Conservation (phyloP, 768 basidiomycete genomes). For the Serpula lacrymans region DNA sequence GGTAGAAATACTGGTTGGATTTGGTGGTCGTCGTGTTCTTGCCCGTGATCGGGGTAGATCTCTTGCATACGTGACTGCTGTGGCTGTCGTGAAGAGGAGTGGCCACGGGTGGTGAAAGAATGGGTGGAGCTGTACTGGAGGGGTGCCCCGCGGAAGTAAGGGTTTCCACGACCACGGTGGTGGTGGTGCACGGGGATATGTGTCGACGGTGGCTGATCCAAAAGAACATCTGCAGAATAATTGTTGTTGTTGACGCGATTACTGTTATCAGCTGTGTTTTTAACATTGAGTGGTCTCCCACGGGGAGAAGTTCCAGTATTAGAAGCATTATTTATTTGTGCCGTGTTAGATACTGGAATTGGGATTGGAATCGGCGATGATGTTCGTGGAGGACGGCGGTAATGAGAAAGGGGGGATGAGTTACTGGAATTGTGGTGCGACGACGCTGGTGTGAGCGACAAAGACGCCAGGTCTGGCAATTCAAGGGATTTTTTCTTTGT, state of each 20-base stretch:
- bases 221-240: conserved; percentile 35
- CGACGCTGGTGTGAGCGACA: conserved; percentile 42
- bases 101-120: conserved; percentile 35
- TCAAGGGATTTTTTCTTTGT: conserved; percentile 73
- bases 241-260: conserved; percentile 25
- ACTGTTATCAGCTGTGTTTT: conserved; percentile 22
- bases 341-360: conserved; percentile 35
- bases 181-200: conserved; percentile 34
- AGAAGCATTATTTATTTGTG: conserved; percentile 31
- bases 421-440: conserved; percentile 34
- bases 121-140: conserved; percentile 42
- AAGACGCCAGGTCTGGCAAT: conserved; percentile 65
- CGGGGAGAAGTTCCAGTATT: conserved; percentile 34
- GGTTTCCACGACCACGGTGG: conserved; percentile 27
- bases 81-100: conserved; percentile 27
- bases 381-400: conserved; percentile 37
- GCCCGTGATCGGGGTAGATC: conserved; percentile 29
- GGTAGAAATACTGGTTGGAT: conserved; percentile 41
- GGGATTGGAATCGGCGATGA: conserved; percentile 52
- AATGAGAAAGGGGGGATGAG: conserved; percentile 38
- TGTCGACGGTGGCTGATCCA: conserved; percentile 42
- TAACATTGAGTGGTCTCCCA: conserved; percentile 29
- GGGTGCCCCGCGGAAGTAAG: conserved; percentile 32
- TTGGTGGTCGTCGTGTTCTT: no score
- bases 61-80: conserved; percentile 46